Conservation (phyloP, 768 basidiomycete species). For the Amanita thiersii region DNA sequence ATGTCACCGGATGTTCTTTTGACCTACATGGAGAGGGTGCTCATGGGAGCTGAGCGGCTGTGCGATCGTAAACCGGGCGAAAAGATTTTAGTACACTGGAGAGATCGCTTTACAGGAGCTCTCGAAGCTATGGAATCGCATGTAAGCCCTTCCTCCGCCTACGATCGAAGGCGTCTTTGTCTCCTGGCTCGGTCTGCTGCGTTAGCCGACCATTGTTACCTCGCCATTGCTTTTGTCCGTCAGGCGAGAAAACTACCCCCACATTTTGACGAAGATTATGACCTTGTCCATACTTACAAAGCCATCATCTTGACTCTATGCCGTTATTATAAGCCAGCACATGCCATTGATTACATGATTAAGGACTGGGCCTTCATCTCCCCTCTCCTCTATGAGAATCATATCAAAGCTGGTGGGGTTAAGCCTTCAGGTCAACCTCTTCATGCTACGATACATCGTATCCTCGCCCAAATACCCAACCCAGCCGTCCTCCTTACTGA, state of each 20-base stretch:
- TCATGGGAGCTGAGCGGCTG: conserved; percentile 9
- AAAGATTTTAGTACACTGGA: conserved; percentile 24
- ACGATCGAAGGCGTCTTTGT: conserved; percentile 17
- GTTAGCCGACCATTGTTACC: conserved; percentile 26
- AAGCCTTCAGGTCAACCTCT: conserved; percentile 16
- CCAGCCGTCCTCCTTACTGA: background rate
- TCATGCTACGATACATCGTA: conserved; percentile 16
- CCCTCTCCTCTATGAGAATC: conserved; percentile 11
- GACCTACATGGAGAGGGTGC: conserved; percentile 2
- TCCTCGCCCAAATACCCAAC: conserved; percentile 13
- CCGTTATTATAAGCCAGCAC: background rate
- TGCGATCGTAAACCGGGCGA: conserved; percentile 12
- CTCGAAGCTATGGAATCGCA: conserved; percentile 20
- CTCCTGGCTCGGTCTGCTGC: conserved; percentile 24
- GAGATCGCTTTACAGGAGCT: conserved; percentile 24
- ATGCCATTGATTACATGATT: conserved; percentile 12
- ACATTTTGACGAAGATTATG: conserved; percentile 12
- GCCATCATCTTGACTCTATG: conserved; percentile 1
- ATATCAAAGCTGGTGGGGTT: conserved; percentile 6
- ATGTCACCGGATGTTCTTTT: conserved; percentile 1
- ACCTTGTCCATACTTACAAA: conserved; percentile 5
- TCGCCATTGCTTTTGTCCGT: conserved; percentile 21
- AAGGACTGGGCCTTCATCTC: conserved; percentile 13
- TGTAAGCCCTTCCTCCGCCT: conserved; percentile 13
- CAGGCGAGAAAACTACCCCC: conserved; percentile 16